Conservation (phyloP, 2,329 filamentous ascomycete species). For the Venturia effusa region DNA sequence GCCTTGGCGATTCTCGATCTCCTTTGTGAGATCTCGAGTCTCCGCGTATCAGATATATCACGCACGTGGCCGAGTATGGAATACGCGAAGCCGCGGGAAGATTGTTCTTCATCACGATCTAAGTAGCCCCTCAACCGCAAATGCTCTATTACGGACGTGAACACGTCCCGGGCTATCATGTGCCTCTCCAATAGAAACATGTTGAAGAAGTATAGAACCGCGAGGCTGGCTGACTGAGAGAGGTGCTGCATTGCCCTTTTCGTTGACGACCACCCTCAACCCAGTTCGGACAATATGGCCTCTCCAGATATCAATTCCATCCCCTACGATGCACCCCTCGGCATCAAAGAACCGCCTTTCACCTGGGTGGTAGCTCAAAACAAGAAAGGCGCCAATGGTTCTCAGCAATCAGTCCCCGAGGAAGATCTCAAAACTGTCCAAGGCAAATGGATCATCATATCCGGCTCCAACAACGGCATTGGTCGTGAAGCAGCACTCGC, state of each 20-base stretch:
- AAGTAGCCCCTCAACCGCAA: neutral
- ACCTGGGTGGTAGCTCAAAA: conserved; percentile 11
- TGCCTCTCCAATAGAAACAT: neutral
- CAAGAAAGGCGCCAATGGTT: conserved; percentile 9
- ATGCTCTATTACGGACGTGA: neutral
- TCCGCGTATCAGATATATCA: neutral
- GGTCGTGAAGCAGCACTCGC: conserved; percentile 18
- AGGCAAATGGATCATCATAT: conserved; percentile 15
- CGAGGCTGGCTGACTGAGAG: neutral
- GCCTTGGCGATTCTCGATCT: neutral
- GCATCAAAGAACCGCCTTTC: conserved; percentile 5
- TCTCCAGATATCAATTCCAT: conserved; percentile 11
- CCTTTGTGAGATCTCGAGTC: neutral
- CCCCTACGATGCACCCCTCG: conserved; percentile 11
- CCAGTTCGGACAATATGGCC: neutral
- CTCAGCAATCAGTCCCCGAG: neutral
- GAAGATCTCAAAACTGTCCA: conserved; percentile 12
- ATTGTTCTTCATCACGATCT: neutral
- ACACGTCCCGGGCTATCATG: neutral
- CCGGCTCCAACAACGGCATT: conserved; percentile 20
- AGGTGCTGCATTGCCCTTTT: neutral
- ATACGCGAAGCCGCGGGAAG: neutral
- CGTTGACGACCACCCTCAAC: neutral
- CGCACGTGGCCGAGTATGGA: neutral
- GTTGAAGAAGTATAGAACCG: neutral